Percentiles rank a stretch among this genome's conserved stretches.
Conservation (phyloP, 2,329 filamentous ascomycete genomes). For the Penicillium sp. region DNA sequence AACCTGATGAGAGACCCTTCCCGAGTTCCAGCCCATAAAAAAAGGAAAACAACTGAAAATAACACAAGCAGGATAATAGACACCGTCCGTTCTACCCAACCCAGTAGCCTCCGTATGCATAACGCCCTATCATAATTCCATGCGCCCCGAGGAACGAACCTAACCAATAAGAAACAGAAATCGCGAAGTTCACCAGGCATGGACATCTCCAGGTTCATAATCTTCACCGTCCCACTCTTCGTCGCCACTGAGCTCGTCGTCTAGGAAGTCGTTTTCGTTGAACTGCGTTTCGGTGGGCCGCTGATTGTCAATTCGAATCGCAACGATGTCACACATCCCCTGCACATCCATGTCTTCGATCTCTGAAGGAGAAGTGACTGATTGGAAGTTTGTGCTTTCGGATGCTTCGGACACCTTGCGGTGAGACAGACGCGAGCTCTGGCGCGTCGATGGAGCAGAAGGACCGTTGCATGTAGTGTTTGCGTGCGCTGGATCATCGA, state of each 20-base stretch:
- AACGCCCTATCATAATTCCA: too few relatives aligned
- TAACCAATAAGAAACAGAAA: not conserved
- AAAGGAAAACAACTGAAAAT: too few relatives aligned
- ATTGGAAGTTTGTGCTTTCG: slow-evolving; percentile 8
- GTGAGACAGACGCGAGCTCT: slow-evolving; percentile 40
- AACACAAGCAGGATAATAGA: too few relatives aligned
- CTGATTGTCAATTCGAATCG: slow-evolving; percentile 61
- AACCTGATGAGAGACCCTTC: too few relatives aligned
- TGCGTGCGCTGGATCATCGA: slow-evolving; percentile 12
- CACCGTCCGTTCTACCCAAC: too few relatives aligned
- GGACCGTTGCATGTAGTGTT: slow-evolving; percentile 14
- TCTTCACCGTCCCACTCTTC: slow-evolving; percentile 60
- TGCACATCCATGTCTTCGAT: slow-evolving; percentile 39
- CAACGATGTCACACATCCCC: slow-evolving; percentile 58
- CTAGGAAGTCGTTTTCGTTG: slow-evolving; percentile 59
- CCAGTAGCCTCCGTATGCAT: too few relatives aligned
- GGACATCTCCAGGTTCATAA: slow-evolving; percentile 19
- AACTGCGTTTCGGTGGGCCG: slow-evolving; percentile 58
- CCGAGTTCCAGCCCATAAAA: too few relatives aligned
- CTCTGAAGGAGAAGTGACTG: not conserved
- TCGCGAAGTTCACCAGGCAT: slow-evolving; percentile 23
- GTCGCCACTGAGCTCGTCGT: slow-evolving; percentile 59
- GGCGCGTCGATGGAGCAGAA: slow-evolving; percentile 33
- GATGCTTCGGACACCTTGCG: slow-evolving; percentile 28
- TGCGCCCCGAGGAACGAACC: not conserved